Evolutionary conservation across 2,329 filamentous ascomycete species (phyloP).

Genomic region (Botrytis deweyae): DNA sequence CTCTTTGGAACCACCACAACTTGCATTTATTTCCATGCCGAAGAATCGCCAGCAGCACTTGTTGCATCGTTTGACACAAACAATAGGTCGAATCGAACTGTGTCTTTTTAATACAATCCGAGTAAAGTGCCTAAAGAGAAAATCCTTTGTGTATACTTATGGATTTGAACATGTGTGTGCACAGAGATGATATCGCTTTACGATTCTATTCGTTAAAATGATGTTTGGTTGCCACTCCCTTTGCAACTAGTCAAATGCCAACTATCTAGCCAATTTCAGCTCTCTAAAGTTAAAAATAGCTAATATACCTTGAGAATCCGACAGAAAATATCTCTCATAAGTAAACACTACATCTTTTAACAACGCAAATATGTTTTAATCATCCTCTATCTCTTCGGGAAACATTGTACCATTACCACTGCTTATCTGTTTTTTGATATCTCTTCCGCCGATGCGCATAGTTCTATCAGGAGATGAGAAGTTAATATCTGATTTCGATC

Average conservation of each 20-base stretch:
- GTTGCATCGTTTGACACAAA: too few species aligned
- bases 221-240: background rate
- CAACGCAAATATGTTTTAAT: background rate
- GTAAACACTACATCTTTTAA: background rate
- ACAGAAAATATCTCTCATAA: background rate
- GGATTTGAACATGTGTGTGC: too few species aligned
- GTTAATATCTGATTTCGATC: background rate
- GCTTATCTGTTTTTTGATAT: background rate
- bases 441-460: background rate
- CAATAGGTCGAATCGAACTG: too few species aligned
- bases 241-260: background rate
- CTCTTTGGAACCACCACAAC: too few species aligned
- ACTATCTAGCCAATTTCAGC: background rate
- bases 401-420: background rate
- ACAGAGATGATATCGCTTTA: too few species aligned
- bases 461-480: background rate
- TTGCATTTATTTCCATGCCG: too few species aligned
- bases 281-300: background rate
- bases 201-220: background rate
- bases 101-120: too few species aligned
- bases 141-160: too few species aligned
- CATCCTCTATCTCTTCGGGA: conserved; percentile 19
- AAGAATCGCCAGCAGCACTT: too few species aligned
- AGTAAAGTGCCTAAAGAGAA: too few species aligned
- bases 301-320: background rate